A percentile compares a stretch with the other conserved stretches of the same genome.
phyloP scores from a whole-genome alignment of 352 stramenopile species.

The Globisporangium cederbergense region DNA sequence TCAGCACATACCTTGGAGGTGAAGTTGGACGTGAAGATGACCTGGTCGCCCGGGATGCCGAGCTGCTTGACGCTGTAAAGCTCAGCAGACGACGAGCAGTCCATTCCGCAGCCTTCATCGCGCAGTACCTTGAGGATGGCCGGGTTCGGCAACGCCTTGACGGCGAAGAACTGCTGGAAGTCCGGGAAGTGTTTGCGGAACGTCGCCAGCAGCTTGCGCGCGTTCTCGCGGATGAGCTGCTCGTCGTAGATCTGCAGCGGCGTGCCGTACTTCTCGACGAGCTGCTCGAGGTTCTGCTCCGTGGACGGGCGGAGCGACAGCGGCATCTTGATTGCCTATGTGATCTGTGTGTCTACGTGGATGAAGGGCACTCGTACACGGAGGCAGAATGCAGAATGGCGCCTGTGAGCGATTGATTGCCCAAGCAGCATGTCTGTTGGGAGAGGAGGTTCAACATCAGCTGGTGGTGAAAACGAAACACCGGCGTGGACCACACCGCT shows the following conservation, averaged over 20 bases:
- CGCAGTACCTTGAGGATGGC: slow-evolving; percentile 82
- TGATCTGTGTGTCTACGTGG: background rate
- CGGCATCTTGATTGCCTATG: slow-evolving; percentile 30
- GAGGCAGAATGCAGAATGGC: slow-evolving; percentile 4
- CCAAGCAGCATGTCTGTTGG: slow-evolving; percentile 4
- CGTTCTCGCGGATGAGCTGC: slow-evolving; percentile 79
- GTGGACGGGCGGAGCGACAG: slow-evolving; percentile 42
- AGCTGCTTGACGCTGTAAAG: slow-evolving; percentile 76
- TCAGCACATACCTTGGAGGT: slow-evolving; percentile 45
- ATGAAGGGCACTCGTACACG: background rate
- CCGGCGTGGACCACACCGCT: slow-evolving; percentile 3
- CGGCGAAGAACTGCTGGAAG: slow-evolving; percentile 88
- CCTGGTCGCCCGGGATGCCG: slow-evolving; percentile 64
- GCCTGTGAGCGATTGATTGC: background rate
- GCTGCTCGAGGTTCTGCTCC: slow-evolving; percentile 53
- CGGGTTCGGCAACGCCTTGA: slow-evolving; percentile 89
- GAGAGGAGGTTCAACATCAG: slow-evolving; percentile 8
- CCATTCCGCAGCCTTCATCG: slow-evolving; percentile 85
- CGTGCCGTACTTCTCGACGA: slow-evolving; percentile 75
- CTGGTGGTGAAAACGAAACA: slow-evolving; percentile 5
- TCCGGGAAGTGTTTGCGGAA: slow-evolving; percentile 78
- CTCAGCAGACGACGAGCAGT: slow-evolving; percentile 86
- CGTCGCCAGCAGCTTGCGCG: slow-evolving; percentile 53
- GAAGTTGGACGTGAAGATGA: slow-evolving; percentile 91
- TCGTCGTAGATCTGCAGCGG: slow-evolving; percentile 89